These are phyloP conservation scores for Pseudogymnoascus sp. DNA, from an alignment of 2,329 filamentous ascomycete species.

Conservation along the genomic window DNA sequence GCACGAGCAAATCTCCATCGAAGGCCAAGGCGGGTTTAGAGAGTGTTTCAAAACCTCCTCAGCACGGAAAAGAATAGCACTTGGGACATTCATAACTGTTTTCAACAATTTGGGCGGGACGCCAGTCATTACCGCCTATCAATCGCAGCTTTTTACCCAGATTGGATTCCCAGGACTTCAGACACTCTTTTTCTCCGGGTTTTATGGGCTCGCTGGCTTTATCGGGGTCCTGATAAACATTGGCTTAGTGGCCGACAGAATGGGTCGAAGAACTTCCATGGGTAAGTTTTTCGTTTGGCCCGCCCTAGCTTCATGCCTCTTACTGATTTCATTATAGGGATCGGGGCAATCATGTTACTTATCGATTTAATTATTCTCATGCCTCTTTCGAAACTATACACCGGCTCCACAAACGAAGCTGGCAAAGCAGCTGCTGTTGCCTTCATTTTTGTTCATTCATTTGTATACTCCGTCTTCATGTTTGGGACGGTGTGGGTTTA, in stretches of 20 bases:
- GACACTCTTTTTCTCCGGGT: conserved; percentile 11
- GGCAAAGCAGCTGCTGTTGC: conserved; percentile 13
- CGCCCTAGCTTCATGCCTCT: neutral
- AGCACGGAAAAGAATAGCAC: conserved; percentile 8
- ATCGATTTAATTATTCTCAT: neutral
- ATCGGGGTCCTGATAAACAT: conserved; percentile 5
- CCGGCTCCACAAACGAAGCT: conserved; percentile 9
- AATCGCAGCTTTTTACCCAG: conserved; percentile 11
- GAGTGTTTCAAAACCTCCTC: conserved; percentile 9
- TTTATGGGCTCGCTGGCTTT: conserved; percentile 13
- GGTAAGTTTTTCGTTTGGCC: neutral
- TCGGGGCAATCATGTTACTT: neutral
- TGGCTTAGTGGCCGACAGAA: neutral
- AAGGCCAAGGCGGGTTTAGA: conserved; percentile 6
- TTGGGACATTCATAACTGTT: conserved; percentile 11
- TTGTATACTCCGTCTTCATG: conserved; percentile 14
- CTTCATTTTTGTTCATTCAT: conserved; percentile 14
- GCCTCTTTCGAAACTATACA: neutral
- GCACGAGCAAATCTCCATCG: conserved; percentile 11
- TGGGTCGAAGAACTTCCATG: neutral
- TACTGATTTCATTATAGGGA: neutral
- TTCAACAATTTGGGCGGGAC: conserved; percentile 6
- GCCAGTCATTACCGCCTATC: conserved; percentile 5
- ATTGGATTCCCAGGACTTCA: conserved; percentile 11
- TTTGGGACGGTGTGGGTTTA: conserved; percentile 9